Base-by-base conservation (phyloP, 495 filamentous ascomycete genomes). In the Lichina pygmaea region DNA sequence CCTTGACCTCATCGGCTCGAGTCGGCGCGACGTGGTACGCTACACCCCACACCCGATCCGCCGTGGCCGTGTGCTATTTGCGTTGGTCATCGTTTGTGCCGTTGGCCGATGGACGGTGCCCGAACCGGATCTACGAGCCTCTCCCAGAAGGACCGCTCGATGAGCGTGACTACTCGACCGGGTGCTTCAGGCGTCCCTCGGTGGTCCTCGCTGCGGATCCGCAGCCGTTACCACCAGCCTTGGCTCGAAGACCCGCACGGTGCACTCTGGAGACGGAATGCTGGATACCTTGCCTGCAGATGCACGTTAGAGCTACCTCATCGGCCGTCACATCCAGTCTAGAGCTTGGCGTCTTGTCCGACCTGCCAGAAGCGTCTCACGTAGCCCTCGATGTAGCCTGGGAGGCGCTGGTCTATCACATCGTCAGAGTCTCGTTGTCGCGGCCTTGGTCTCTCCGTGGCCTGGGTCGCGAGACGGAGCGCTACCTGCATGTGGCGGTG, bases 281-380 rank as follows among this genome's bases (percentile, higher is more conserved):
- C 10, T 39, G 2, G 36, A 39, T 62, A 75, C 71, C 71, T 75
- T 48, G 70, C 71, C 71, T 75, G 24, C 13, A 37, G 7, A 17
- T 34, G 13, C 12, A 8, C 3, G 43, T 12, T n/a, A 58, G 15
- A 47, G 46, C n/a, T 24, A 24, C 24, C 4, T 24, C 24, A 24
- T 33, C 42, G 41, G 39, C 11, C 46, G n/a, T 7, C 13, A 47
- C 17, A 41, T 24, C 16, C 6, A 40, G 13, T 8, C 44, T n/a
- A 33, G n/a, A 30, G 32, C 17, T 10, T 40, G 31, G 13, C 43
- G n/a, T 13, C 8, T 33, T 7, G 34, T 59, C 61, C 43, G 59
- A 86, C 89, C 78, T 99, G 89, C 89, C 89, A 99, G 58, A 99
- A 99, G 24, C 89, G 70, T 44, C 89, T 77, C 39, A 95, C 89